Conservation (phyloP, 495 filamentous ascomycete genomes). For the Podospora anserina region DNA sequence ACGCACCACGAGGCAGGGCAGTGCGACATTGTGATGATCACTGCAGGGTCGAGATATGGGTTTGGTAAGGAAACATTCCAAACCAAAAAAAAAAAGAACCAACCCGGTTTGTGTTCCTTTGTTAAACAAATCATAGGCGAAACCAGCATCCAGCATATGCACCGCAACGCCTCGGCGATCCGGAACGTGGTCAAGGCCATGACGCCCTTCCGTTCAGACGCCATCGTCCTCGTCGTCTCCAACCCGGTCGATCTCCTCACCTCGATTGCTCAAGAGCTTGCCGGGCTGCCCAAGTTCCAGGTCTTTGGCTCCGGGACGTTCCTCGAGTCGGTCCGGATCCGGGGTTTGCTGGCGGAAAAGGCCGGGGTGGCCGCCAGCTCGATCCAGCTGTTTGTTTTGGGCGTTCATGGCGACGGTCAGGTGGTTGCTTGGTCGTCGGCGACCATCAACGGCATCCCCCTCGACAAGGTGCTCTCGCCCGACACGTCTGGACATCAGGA, state of each 20-base stretch:
- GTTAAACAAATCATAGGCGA: conserved; percentile 34
- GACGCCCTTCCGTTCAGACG: conserved; percentile 28
- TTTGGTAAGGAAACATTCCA: too few relatives aligned
- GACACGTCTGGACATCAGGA: conserved; percentile 16
- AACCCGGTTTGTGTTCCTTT: not conserved
- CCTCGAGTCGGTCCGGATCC: conserved; percentile 18
- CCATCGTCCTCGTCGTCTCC: too few relatives aligned
- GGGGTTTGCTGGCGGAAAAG: conserved; percentile 38
- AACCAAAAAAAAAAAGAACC: too few relatives aligned
- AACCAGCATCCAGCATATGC: conserved; percentile 39
- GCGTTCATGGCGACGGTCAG: conserved; percentile 45
- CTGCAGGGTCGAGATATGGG: conserved; percentile 43
- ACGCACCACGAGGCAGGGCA: conserved; percentile 42
- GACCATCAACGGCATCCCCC: conserved; percentile 32
- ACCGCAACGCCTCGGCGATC: conserved; percentile 43
- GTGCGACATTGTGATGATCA: conserved; percentile 47
- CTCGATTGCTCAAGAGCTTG: too few relatives aligned
- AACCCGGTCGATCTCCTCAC: too few relatives aligned
- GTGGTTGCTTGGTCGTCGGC: conserved; percentile 44
- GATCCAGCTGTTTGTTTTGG: conserved; percentile 42
- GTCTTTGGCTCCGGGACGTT: too few relatives aligned
- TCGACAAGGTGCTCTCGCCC: conserved; percentile 27
- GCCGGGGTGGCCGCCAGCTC: conserved; percentile 32
- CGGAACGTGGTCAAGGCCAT: conserved; percentile 36
- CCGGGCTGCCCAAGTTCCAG: too few relatives aligned